These are phyloP conservation scores for Cardamine resedifolia DNA, from an alignment of 345 rosid genomes.

Conservation along the genomic window DNA sequence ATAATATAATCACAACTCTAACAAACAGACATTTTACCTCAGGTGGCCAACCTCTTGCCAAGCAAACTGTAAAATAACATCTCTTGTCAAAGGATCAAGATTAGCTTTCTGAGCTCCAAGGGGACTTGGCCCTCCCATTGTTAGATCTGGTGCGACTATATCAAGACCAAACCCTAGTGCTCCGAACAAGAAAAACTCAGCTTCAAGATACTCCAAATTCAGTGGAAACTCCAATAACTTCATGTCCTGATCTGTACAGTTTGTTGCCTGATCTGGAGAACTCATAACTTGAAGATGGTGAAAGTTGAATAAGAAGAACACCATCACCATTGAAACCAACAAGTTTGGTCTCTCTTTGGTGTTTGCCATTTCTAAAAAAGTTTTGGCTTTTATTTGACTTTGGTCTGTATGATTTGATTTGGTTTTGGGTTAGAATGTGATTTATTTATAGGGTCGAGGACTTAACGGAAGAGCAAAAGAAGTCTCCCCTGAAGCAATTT, in stretches of 20 bases:
- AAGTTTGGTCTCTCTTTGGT: conserved; percentile 14
- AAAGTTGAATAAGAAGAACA: conserved; percentile 31
- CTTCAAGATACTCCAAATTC: conserved; percentile 86
- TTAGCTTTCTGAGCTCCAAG: conserved; percentile 60
- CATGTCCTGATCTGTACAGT: conserved; percentile 30
- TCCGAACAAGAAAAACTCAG: conserved; percentile 83
- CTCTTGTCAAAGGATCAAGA: conserved; percentile 55
- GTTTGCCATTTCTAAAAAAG: not conserved
- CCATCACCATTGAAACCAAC: conserved; percentile 6
- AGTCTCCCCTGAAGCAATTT: conserved; percentile 11
- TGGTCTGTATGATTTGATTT: conserved; percentile 8
- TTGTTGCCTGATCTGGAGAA: not conserved
- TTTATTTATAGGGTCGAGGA: conserved; percentile 29
- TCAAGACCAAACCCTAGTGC: conserved; percentile 81
- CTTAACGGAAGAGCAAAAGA: conserved; percentile 3
- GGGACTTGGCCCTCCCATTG: conserved; percentile 76
- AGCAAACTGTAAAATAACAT: conserved; percentile 72
- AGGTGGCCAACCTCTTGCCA: conserved; percentile 92
- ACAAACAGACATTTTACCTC: conserved; percentile 46
- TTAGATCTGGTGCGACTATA: conserved; percentile 53
- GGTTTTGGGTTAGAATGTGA: conserved; percentile 3
- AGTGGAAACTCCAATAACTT: conserved; percentile 72
- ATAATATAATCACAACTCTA: not conserved
- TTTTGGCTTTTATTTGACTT: not conserved
- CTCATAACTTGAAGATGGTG: conserved; percentile 29